These are phyloP conservation scores for Anacardium occidentale DNA, from an alignment of 345 rosid species.

Conservation along the genomic window DNA sequence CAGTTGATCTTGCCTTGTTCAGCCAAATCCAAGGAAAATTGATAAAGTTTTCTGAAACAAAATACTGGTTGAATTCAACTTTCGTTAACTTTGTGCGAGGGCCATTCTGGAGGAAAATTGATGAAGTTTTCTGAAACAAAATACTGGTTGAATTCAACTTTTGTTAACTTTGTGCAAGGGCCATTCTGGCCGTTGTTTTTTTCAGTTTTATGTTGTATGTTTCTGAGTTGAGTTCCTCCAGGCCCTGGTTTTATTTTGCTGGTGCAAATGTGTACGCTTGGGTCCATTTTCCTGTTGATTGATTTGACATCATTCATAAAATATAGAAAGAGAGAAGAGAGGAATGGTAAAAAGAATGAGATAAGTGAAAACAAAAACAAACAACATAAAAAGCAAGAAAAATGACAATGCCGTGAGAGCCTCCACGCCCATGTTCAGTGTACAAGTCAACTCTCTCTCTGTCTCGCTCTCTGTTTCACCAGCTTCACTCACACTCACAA, in stretches of 20 bases:
- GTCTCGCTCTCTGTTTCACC: not conserved
- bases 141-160: too few relatives aligned
- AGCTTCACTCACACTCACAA: conserved; percentile 10
- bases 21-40: not conserved
- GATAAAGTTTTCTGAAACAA: not conserved
- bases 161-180: too few relatives aligned
- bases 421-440: conserved; percentile 21
- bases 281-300: too few relatives aligned
- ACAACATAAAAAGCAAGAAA: not conserved
- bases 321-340: too few relatives aligned
- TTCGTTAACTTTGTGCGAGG: not conserved
- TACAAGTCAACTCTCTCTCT: conserved; percentile 33
- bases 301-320: too few relatives aligned
- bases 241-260: too few relatives aligned
- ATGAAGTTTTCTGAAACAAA: too few relatives aligned
- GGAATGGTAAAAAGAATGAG: not conserved
- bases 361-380: not conserved
- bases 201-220: too few relatives aligned
- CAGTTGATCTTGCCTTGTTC: not conserved
- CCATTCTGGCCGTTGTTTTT: too few relatives aligned
- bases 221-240: too few relatives aligned
- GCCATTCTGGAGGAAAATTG: too few relatives aligned
- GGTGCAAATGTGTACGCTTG: too few relatives aligned
- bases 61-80: not conserved
- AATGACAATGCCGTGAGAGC: conserved; percentile 6